Evolutionary conservation across 495 filamentous ascomycete species (phyloP), one percentile per base, ranked within the genome.

Genomic region (Aspergillus carlsbadensis): DNA sequence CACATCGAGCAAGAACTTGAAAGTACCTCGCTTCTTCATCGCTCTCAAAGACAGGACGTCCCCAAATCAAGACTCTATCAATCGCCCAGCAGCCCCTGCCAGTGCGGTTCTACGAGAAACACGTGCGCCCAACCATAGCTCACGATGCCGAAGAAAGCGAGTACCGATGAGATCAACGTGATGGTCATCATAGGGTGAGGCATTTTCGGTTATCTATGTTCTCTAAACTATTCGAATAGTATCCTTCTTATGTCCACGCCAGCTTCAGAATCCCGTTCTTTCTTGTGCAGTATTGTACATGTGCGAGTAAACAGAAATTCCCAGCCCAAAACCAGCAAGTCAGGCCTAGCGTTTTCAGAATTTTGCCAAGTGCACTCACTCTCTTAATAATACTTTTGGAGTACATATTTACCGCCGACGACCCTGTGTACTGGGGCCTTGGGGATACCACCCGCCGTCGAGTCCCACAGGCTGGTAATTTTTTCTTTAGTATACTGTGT

Each of bases 401-500:
- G 26, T 7, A 18, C 3, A 7, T 41, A 18, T 10, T 17, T 10
- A 13, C 15, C 21, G 0, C 34, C 21, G 6, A 67, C 56, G 36
- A 63, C 41, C 35, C 54, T 52, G 20, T 70, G 56, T 13, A 70
- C 50, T 10, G 73, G 69, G 1, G 70, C 45, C 24, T 57, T 72
- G 13, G 61, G 56, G 33, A 78, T 67, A 21, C 75, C 75, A 36
- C 75, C 75, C 43, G 65, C 65, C 59, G 72, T 14, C 14, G 24
- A 1, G 3, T n/a, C 29, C 5, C 15, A 5, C 18, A 26, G 1
- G 3, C 5, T 24, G 1, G 15, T 24, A 21, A 13, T 14, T 10
- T 26, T 31, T 1, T 0, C 26, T 22, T 70, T 75, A 3, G 61
- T 26, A 10, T 35, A 26, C 13, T 57, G 60, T 10, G 1, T 11